These are phyloP conservation scores for Pichia cephalocereana DNA, from an alignment of 805 yeast species.

Conservation along the genomic window DNA sequence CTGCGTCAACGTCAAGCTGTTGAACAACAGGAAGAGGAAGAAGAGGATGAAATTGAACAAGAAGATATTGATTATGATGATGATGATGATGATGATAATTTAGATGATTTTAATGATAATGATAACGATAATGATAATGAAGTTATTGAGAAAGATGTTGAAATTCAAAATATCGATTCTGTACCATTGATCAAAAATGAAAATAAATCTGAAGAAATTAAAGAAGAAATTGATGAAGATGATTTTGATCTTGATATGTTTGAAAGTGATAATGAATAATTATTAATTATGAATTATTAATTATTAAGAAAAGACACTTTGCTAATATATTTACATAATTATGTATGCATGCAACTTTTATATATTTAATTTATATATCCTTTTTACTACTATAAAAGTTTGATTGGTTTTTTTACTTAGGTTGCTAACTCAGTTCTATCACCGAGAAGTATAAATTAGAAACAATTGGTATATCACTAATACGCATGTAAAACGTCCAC, in stretches of 20 bases:
- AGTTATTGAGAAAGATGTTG: neutral
- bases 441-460: too few species aligned
- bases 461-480: too few species aligned
- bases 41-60: slow-evolving; percentile 11
- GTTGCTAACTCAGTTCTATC: too few species aligned
- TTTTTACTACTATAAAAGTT: too few species aligned
- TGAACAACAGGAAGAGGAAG: slow-evolving; percentile 52
- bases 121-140: neutral
- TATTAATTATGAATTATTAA: too few species aligned
- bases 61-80: slow-evolving; percentile 5
- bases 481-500: too few species aligned
- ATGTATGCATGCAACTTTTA: too few species aligned
- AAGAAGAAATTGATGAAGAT: slow-evolving; percentile 8
- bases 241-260: slow-evolving; percentile 11
- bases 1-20: slow-evolving; percentile 60
- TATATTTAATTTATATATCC: too few species aligned
- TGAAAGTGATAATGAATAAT: slow-evolving; percentile 7
- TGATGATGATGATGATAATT: slow-evolving; percentile 3
- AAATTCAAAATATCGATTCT: neutral
- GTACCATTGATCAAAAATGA: neutral
- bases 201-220: neutral
- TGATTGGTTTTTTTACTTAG: too few species aligned
- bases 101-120: neutral
- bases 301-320: neutral
- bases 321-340: neutral